phyloP scores from a whole-genome alignment of 148 eudicot species.

The Heliosperma pusillum region DNA sequence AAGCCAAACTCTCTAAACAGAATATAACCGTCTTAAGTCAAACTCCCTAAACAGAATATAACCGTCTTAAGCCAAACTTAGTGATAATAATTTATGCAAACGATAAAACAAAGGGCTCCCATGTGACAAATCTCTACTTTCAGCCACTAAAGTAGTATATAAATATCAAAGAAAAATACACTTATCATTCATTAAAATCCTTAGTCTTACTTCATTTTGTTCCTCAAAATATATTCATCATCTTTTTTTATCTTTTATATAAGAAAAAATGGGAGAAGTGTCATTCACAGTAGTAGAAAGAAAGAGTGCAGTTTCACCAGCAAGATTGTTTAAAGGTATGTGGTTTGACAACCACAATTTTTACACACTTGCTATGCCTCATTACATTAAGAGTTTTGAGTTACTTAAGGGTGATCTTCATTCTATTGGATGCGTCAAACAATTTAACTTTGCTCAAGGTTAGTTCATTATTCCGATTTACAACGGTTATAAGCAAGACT shows the following conservation, averaged over 20 bases:
- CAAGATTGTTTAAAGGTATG: conserved; percentile 24
- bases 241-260: too few relatives aligned
- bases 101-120: too few relatives aligned
- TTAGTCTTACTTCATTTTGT: background rate
- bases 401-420: conserved; percentile 10
- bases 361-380: conserved; percentile 6
- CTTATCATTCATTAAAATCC: background rate
- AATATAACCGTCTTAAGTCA: too few relatives aligned
- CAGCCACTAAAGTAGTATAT: background rate
- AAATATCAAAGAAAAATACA: background rate
- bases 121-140: too few relatives aligned
- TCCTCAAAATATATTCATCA: background rate
- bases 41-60: too few relatives aligned
- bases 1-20: too few relatives aligned
- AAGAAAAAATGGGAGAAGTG: conserved; percentile 17
- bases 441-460: conserved; percentile 23
- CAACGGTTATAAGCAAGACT: too few relatives aligned
- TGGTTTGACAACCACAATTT: conserved; percentile 22
- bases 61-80: too few relatives aligned
- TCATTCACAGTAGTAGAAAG: conserved; percentile 17
- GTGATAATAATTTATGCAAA: too few relatives aligned
- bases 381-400: conserved; percentile 13
- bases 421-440: conserved; percentile 18
- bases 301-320: conserved; percentile 3
- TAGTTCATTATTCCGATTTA: background rate